Evolutionary conservation across 2,329 filamentous ascomycete species (phyloP).

Genomic region (Pezicula rhizophila): DNA sequence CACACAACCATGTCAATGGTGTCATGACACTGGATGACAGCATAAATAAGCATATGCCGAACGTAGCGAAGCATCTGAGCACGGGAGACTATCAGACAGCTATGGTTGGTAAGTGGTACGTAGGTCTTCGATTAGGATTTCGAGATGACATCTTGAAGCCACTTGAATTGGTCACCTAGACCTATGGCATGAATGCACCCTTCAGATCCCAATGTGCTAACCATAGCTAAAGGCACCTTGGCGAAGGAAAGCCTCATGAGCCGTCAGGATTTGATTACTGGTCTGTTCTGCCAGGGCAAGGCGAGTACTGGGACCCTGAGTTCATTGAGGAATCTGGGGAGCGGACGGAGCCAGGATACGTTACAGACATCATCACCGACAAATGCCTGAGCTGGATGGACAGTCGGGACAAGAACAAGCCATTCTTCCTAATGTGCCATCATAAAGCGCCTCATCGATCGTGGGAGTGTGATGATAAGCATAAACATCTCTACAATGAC

Average conservation of each 20-base stretch:
- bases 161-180: too few species aligned
- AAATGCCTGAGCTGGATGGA: constrained; percentile 40
- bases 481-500: constrained; percentile 42
- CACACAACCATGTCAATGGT: constrained; percentile 46
- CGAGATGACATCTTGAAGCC: too few species aligned
- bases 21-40: constrained; percentile 43
- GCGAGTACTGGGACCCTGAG: constrained; percentile 45
- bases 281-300: constrained; percentile 44
- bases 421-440: constrained; percentile 51
- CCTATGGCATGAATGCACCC: too few species aligned
- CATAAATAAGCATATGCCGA: constrained; percentile 44
- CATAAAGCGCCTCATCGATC: constrained; percentile 48
- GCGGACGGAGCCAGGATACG: constrained; percentile 41
- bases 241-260: too few species aligned
- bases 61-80: constrained; percentile 44
- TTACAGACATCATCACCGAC: constrained; percentile 46
- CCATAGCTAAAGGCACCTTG: too few species aligned
- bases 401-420: constrained; percentile 28
- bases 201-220: too few species aligned
- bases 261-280: constrained; percentile 50
- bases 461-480: constrained; percentile 44
- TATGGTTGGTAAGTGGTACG: constrained; percentile 49
- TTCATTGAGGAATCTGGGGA: constrained; percentile 40
- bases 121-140: too few species aligned
- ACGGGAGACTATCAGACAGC: constrained; percentile 42